Conservation (phyloP, 495 filamentous ascomycete species). For the Platismatia glauca region DNA sequence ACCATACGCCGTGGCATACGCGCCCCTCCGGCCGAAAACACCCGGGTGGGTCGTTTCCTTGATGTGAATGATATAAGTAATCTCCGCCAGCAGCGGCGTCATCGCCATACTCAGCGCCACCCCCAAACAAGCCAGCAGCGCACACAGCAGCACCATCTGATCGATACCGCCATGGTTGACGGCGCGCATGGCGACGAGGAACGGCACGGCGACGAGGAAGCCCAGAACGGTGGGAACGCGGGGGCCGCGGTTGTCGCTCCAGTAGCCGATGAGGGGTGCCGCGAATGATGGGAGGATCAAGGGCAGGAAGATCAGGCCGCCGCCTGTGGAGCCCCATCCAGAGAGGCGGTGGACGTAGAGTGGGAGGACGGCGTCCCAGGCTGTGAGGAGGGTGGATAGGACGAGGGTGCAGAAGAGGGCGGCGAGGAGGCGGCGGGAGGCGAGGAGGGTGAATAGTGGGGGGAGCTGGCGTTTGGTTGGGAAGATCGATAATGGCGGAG, state of each 20-base stretch:
- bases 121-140: slow-evolving; percentile 57
- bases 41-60: slow-evolving; percentile 48
- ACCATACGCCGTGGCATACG: slow-evolving; percentile 48
- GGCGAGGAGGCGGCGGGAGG: slow-evolving; percentile 46
- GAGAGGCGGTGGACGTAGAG: slow-evolving; percentile 48
- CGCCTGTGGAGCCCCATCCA: slow-evolving; percentile 50
- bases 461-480: slow-evolving; percentile 12
- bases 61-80: slow-evolving; percentile 50
- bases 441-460: slow-evolving; percentile 41
- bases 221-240: slow-evolving; percentile 52
- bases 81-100: slow-evolving; percentile 62
- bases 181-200: slow-evolving; percentile 57
- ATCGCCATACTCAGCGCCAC: slow-evolving; percentile 46
- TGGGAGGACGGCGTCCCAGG: slow-evolving; percentile 48
- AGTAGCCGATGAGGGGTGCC: slow-evolving; percentile 49
- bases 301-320: slow-evolving; percentile 57
- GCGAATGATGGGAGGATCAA: slow-evolving; percentile 50
- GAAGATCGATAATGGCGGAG: not conserved
- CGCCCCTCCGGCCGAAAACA: slow-evolving; percentile 40
- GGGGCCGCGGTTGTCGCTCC: slow-evolving; percentile 50
- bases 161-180: slow-evolving; percentile 49
- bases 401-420: slow-evolving; percentile 51
- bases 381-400: slow-evolving; percentile 49
- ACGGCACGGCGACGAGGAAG: slow-evolving; percentile 51
- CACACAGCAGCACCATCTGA: slow-evolving; percentile 62